Evolutionary conservation across 371 early-diverging fungal species (phyloP), one percentile per base, ranked within the genome.

Genomic region (Umbelopsis sp.): DNA sequence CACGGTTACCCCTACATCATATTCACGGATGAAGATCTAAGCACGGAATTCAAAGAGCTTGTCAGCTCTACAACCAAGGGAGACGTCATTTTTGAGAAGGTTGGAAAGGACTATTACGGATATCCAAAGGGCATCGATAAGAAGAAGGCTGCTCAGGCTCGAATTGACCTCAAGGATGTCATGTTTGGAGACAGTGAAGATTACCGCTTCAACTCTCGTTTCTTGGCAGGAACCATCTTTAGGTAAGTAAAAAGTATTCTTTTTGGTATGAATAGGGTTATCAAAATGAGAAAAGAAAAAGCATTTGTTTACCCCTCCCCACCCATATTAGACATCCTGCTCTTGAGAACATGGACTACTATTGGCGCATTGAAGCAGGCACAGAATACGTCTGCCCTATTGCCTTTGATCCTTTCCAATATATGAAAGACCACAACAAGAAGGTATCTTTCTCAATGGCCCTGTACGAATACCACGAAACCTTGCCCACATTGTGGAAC

Each of bases 401-500:
- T 22, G 66, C 69, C 8, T 74, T 76, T 57, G 80, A 83, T 65
- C 77, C 77, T 10, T 80, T 83, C 25, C 70, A 76, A 41, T 76
- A 63, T 44, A 80, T 83, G 80, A 68, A 68, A 29, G 74, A 77
- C 35, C 66, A 78, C 50, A 70, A 75, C 11, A 79, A 80, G 51
- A 78, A 68, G 38, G 63, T 75, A 4, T 80, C 80, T 12, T 93
- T 92, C 69, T 91, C 91, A 5, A 94, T 98, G 68, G 86, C 93
- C 2, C 72, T 96, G 3, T 84, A 86, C 52, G 99, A 99, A 71
- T 89, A 89, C 65, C 83, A 83, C 65, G 83, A 86, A 24, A 97
- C 97, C 0, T 92, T 99, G 32, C 92, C 93, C 0, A 86, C 91
- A 0, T 80, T 98, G 24, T 95, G 94, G 88, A 70, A 85, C 48